These are phyloP conservation scores for Quercus bicolor DNA, from an alignment of 306 rosid species.

Conservation along the genomic window DNA sequence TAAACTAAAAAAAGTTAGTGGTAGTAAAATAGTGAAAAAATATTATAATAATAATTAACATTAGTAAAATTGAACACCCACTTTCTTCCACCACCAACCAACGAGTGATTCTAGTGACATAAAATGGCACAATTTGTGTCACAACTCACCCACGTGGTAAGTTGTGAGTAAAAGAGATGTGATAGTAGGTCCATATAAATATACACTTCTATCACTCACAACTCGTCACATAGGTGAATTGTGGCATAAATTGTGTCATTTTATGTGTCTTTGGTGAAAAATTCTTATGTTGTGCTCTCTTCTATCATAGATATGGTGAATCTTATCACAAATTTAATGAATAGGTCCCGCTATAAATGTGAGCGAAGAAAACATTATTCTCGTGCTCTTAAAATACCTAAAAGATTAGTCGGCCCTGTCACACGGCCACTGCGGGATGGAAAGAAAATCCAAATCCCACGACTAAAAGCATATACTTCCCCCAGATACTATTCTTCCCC, in stretches of 20 bases:
- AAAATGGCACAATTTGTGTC: too few relatives aligned
- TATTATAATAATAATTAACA: too few relatives aligned
- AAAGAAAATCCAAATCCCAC: slow-evolving; percentile 23
- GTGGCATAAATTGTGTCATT: too few relatives aligned
- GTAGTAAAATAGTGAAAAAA: too few relatives aligned
- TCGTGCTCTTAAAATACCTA: rapidly evolving
- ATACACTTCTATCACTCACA: rapidly evolving
- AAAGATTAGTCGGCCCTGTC: too few relatives aligned
- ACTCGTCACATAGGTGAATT: rapidly evolving
- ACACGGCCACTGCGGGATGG: too few relatives aligned
- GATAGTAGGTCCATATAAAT: rapidly evolving
- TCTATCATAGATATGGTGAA: rapidly evolving
- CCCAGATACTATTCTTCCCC: too few relatives aligned
- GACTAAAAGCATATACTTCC: slow-evolving; percentile 8
- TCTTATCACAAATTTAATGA: rapidly evolving
- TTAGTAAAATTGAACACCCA: too few relatives aligned
- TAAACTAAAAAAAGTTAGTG: too few relatives aligned
- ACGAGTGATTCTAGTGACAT: too few relatives aligned
- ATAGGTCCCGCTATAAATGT: rapidly evolving
- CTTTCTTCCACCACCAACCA: too few relatives aligned
- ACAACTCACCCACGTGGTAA: rapidly evolving
- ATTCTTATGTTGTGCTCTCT: rapidly evolving
- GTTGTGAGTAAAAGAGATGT: rapidly evolving
- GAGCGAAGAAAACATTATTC: rapidly evolving
- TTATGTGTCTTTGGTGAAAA: rapidly evolving